Conservation (phyloP, 345 rosid species). For the Euclidium syriacum region DNA sequence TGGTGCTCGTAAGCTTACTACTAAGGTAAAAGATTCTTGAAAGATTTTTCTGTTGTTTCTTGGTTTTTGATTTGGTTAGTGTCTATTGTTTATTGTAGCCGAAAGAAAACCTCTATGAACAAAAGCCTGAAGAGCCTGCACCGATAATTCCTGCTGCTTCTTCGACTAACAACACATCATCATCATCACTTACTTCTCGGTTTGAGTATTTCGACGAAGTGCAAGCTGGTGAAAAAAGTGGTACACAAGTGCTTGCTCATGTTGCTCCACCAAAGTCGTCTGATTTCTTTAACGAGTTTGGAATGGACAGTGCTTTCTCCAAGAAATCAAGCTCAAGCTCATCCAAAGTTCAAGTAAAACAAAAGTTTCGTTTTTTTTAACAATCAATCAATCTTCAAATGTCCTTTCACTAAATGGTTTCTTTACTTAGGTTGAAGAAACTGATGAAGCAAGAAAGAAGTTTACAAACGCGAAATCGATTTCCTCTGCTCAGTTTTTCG, state of each 20-base stretch:
- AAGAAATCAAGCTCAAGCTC: constrained; percentile 60
- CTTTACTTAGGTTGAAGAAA: constrained; percentile 71
- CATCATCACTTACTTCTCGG: constrained; percentile 70
- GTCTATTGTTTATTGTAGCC: constrained; percentile 43
- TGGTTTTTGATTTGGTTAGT: background rate
- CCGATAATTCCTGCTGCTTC: constrained; percentile 55
- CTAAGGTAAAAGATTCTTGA: constrained; percentile 21
- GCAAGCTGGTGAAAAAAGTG: constrained; percentile 48
- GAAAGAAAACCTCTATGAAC: constrained; percentile 84
- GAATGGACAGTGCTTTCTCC: constrained; percentile 69
- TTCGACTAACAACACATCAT: constrained; percentile 36
- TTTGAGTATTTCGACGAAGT: constrained; percentile 81
- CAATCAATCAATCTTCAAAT: too few relatives aligned
- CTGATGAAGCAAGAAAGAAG: constrained; percentile 96
- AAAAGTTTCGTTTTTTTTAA: background rate
- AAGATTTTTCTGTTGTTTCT: background rate
- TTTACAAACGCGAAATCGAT: constrained; percentile 94
- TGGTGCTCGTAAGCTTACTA: constrained; percentile 34
- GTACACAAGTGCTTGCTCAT: constrained; percentile 74
- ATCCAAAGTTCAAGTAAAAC: constrained; percentile 67
- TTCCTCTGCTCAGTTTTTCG: constrained; percentile 92
- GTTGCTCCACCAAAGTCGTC: constrained; percentile 93
- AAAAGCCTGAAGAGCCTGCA: constrained; percentile 87
- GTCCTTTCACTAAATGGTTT: too few relatives aligned
- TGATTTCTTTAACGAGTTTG: constrained; percentile 82